A percentile compares a stretch with the other conserved stretches of the same genome.
Conservation (phyloP, 257 asterid genomes). For the Marsdenia floribunda region DNA sequence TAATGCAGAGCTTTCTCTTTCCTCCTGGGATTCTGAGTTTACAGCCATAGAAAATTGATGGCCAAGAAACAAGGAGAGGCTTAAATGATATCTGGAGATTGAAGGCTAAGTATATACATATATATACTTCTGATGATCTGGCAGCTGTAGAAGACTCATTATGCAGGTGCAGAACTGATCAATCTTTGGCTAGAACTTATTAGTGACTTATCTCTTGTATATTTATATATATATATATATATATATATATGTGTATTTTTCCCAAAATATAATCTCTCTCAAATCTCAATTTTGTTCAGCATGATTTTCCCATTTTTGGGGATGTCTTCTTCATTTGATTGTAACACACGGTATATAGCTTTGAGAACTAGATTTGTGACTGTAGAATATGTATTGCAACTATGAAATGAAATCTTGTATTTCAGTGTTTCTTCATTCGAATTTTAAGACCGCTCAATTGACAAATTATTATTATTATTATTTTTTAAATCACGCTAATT, state of each 20-base stretch:
- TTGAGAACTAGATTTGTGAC: slow-evolving; percentile 15
- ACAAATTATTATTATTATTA: too few relatives aligned
- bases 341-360: slow-evolving; percentile 3
- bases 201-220: slow-evolving; percentile 1
- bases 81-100: slow-evolving; percentile 1
- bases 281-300: slow-evolving; percentile 31
- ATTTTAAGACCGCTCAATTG: too few relatives aligned
- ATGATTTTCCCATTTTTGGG: not conserved
- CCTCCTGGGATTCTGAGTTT: slow-evolving; percentile 5
- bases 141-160: not conserved
- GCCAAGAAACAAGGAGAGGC: not conserved
- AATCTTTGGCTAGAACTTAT: slow-evolving; percentile 1
- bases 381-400: not conserved
- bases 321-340: slow-evolving; percentile 14
- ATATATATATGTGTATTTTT: too few relatives aligned
- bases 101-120: not conserved
- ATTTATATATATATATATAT: not conserved
- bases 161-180: slow-evolving; percentile 2
- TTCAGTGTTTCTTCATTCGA: too few relatives aligned
- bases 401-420: not conserved
- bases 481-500: too few relatives aligned
- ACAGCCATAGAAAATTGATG: not conserved
- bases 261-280: slow-evolving; percentile 10
- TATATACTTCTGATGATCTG: slow-evolving; percentile 1
- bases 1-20: not conserved